These are phyloP conservation scores for Clausena lansium DNA, from an alignment of 345 rosid genomes.

Conservation along the genomic window DNA sequence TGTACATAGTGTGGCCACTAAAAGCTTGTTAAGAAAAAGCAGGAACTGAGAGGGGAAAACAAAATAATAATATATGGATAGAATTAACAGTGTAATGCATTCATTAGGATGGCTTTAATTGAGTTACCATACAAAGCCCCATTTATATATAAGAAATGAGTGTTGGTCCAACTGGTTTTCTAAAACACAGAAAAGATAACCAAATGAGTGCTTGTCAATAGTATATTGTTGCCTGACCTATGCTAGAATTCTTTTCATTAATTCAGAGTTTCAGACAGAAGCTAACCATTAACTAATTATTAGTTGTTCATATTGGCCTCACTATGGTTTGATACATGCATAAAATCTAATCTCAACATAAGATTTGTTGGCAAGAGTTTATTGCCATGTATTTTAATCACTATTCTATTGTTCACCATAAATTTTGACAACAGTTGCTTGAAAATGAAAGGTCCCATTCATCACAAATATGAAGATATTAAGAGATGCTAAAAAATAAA, in stretches of 20 bases:
- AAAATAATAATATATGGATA: not conserved
- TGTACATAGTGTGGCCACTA: constrained; percentile 12
- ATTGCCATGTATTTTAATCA: not conserved
- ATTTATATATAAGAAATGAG: not conserved
- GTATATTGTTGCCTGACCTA: not conserved
- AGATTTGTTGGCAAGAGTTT: not conserved
- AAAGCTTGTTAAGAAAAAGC: not conserved
- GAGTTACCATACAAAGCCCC: not conserved
- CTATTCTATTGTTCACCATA: not conserved
- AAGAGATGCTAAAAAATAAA: not conserved
- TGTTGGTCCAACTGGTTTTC: not conserved
- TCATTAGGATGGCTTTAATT: not conserved
- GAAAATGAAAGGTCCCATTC: constrained; percentile 1
- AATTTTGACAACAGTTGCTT: no score
- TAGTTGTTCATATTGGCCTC: not conserved
- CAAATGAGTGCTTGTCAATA: not conserved
- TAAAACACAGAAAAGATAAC: not conserved
- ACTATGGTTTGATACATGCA: not conserved
- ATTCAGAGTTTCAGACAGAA: not conserved
- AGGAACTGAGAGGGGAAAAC: not conserved
- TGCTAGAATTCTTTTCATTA: not conserved
- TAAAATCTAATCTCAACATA: not conserved
- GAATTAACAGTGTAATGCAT: not conserved
- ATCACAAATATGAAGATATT: not conserved
- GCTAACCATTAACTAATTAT: not conserved